Conservation (phyloP, 805 yeast species). For the Sugiyamaella valdiviana region DNA sequence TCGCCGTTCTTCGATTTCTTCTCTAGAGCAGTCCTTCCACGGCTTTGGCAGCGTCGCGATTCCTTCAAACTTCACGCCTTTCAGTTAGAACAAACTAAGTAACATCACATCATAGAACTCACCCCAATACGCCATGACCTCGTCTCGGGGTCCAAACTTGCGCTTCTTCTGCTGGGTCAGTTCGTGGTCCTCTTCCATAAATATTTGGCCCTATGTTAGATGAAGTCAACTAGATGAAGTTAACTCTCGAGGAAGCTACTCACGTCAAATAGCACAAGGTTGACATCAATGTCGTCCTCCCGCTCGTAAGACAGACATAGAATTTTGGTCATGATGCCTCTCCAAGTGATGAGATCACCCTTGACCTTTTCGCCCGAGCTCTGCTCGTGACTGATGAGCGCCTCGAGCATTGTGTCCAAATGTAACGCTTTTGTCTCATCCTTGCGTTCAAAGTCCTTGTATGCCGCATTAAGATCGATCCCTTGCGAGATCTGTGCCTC, state of each 20-base stretch:
- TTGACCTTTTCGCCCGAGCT: slow-evolving; percentile 41
- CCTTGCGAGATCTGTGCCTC: slow-evolving; percentile 57
- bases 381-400: slow-evolving; percentile 52
- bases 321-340: slow-evolving; percentile 76
- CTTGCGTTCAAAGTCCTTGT: slow-evolving; percentile 48
- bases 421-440: slow-evolving; percentile 43
- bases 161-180: slow-evolving; percentile 21
- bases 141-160: slow-evolving; percentile 19
- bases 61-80: slow-evolving; percentile 84
- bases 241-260: too few relatives aligned
- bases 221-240: too few relatives aligned
- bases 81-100: too few relatives aligned
- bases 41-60: slow-evolving; percentile 71
- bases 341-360: slow-evolving; percentile 69
- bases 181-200: slow-evolving; percentile 36
- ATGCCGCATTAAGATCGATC: slow-evolving; percentile 62
- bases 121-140: slow-evolving; percentile 38
- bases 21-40: slow-evolving; percentile 61
- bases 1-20: slow-evolving; percentile 66
- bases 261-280: slow-evolving; percentile 58
- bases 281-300: slow-evolving; percentile 52
- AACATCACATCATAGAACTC: too few relatives aligned
- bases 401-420: slow-evolving; percentile 51
- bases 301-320: slow-evolving; percentile 59
- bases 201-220: slow-evolving; percentile 31